phyloP scores from a whole-genome alignment of 805 yeast genomes.

The Candida namnaoensis region DNA sequence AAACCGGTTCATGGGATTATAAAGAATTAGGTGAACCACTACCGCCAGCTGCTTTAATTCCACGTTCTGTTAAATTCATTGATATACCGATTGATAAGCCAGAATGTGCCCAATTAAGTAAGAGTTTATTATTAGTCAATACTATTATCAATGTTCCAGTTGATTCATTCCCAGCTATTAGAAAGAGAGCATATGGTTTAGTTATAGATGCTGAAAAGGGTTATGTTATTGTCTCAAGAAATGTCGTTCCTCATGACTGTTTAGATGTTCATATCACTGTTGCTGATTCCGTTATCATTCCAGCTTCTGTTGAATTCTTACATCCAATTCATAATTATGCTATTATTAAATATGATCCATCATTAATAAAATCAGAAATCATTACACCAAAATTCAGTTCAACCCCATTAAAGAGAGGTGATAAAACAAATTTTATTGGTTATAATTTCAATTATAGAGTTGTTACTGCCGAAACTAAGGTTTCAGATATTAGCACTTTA shows the following conservation, averaged over 20 bases:
- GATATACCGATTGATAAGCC: constrained; percentile 55
- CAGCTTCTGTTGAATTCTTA: constrained; percentile 72
- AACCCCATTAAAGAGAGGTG: constrained; percentile 62
- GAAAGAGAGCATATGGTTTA: constrained; percentile 64
- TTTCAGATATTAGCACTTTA: constrained; percentile 68
- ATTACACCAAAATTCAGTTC: constrained; percentile 55
- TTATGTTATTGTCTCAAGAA: constrained; percentile 68
- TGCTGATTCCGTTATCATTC: constrained; percentile 78
- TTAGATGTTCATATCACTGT: constrained; percentile 65
- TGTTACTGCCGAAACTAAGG: constrained; percentile 65
- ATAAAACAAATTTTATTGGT: constrained; percentile 71
- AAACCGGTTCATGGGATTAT: constrained; percentile 51
- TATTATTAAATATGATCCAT: constrained; percentile 74
- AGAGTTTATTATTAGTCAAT: constrained; percentile 66
- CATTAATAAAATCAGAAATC: constrained; percentile 61
- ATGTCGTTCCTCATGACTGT: constrained; percentile 73
- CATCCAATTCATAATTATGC: constrained; percentile 89
- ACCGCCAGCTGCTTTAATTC: constrained; percentile 40
- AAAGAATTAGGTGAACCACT: constrained; percentile 43
- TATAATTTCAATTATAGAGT: constrained; percentile 63
- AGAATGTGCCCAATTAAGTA: constrained; percentile 45
- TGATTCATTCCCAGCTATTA: constrained; percentile 64
- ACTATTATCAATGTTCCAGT: constrained; percentile 58
- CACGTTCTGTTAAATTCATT: constrained; percentile 61
- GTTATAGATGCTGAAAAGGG: constrained; percentile 78